Conservation (phyloP, 2,329 filamentous ascomycete species). For the Ophiocordyceps unilateralis region DNA sequence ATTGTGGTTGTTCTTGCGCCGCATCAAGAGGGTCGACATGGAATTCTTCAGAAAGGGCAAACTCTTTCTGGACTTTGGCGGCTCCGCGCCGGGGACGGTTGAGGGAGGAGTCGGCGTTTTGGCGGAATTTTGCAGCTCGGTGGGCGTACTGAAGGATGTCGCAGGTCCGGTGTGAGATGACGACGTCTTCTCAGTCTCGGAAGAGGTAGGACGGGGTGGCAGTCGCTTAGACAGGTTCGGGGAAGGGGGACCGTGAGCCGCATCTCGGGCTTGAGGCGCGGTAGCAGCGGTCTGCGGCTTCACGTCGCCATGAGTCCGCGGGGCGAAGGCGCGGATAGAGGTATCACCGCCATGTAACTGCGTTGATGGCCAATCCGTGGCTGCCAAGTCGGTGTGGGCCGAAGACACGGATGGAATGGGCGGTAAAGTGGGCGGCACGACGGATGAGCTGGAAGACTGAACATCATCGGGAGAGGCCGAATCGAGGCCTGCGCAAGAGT, state of each 20-base stretch:
- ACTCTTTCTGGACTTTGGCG: slow-evolving; percentile 31
- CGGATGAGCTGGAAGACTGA: slow-evolving; percentile 17
- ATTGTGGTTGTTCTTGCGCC: slow-evolving; percentile 36
- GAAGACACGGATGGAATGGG: slow-evolving; percentile 32
- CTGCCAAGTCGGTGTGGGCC: slow-evolving; percentile 13
- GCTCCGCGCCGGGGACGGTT: slow-evolving; percentile 17
- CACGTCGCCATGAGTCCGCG: slow-evolving; percentile 29
- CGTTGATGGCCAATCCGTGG: slow-evolving; percentile 3
- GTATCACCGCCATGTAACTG: background rate
- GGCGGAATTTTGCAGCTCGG: slow-evolving; percentile 25
- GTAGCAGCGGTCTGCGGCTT: slow-evolving; percentile 5
- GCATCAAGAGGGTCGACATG: slow-evolving; percentile 39
- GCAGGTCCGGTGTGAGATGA: slow-evolving; percentile 4
- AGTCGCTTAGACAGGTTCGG: background rate
- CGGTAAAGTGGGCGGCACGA: slow-evolving; percentile 29
- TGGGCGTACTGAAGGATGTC: slow-evolving; percentile 23
- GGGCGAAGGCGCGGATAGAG: slow-evolving; percentile 7
- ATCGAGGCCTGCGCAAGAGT: slow-evolving; percentile 24
- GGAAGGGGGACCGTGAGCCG: background rate
- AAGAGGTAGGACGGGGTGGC: background rate
- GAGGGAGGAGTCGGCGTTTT: slow-evolving; percentile 18
- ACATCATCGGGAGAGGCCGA: slow-evolving; percentile 17
- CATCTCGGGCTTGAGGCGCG: background rate
- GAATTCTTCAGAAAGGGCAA: slow-evolving; percentile 42
- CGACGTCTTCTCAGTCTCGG: slow-evolving; percentile 8